Base-by-base conservation (phyloP, 768 basidiomycete genomes). In the Rhodotorula taiwanensis region DNA sequence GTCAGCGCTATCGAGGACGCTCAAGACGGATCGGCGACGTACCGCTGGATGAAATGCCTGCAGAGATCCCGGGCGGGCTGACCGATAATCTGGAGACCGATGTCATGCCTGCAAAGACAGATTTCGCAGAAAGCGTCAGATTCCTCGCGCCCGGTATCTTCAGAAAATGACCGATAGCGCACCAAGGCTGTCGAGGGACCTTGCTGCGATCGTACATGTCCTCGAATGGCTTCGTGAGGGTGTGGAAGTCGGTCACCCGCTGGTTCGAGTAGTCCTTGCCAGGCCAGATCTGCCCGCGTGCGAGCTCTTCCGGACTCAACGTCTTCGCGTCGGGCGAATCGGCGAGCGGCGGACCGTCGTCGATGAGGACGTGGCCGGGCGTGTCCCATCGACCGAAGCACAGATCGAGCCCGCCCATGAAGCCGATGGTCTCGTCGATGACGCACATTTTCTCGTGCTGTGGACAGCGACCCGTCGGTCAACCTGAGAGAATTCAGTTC, bases 331-430 rank as follows among this genome's bases (percentile, higher is more conserved):
- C 79, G 15, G 23, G 20, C 31, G 85, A 84, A 1, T 79, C 76
- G 23, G 80, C 81, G 6, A 62, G 45, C 9, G 54, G 47, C 25
- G 69, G 60, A 0, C 82, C 81, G 73, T 97, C 91, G 72, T 99
- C 95, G 20, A 86, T 79, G 42, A 98, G 78, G 31, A 85, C 83
- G 75, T 99, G 95, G 63, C 94, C 94, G 5, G 94, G 83, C 1
- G 94, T 94, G 74, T 99, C 95, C 95, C 94, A 98, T 83, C 89
- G 81, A 72, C 91, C 90, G 70, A 92, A 95, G 75, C 89, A 94
- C 39, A 94, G 81, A 76, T 99, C 95, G 47, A 99, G 77, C 5
- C 95, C 95, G 23, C 95, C 95, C 89, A 91, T 95, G 77, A 98
- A 99, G 0, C 89, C 93, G 67, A 98, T 95, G 2, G 90, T 84